These are phyloP conservation scores for Pythium oligandrum DNA, from an alignment of 352 stramenopile species.

Conservation along the genomic window DNA sequence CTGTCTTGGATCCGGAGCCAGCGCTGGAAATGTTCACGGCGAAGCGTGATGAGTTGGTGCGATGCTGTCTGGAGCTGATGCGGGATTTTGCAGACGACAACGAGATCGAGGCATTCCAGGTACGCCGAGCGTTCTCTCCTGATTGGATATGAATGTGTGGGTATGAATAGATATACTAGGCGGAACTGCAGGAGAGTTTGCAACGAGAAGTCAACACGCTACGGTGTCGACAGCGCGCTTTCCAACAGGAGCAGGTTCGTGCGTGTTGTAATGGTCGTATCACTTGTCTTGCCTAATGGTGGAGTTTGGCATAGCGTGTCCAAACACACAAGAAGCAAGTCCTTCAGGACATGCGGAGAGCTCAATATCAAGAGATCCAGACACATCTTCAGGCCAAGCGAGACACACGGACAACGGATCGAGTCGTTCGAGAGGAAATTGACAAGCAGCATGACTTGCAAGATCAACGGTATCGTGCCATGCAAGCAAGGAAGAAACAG, in stretches of 20 bases:
- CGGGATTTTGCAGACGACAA: slow-evolving; percentile 1
- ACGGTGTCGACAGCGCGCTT: slow-evolving; percentile 11
- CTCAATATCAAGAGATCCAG: slow-evolving; percentile 16
- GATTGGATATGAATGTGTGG: too few species aligned
- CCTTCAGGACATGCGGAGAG: slow-evolving; percentile 8
- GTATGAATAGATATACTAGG: not conserved
- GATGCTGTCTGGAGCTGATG: slow-evolving; percentile 16
- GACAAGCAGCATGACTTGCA: slow-evolving; percentile 10
- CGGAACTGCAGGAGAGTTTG: slow-evolving; percentile 8
- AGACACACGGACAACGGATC: slow-evolving; percentile 3
- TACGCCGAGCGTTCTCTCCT: not conserved
- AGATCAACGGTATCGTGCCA: slow-evolving; percentile 6
- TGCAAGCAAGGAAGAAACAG: slow-evolving; percentile 14
- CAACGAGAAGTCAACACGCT: slow-evolving; percentile 13
- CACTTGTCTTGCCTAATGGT: not conserved
- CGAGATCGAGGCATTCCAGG: slow-evolving; percentile 16
- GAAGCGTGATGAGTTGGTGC: slow-evolving; percentile 13
- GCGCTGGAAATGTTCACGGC: slow-evolving; percentile 27
- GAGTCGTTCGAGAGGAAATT: slow-evolving; percentile 7
- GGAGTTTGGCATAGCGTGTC: slow-evolving; percentile 2
- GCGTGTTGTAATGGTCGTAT: not conserved
- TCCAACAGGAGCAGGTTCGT: slow-evolving; percentile 13
- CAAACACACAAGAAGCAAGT: slow-evolving; percentile 7
- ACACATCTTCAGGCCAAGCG: slow-evolving; percentile 1
- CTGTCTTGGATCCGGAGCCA: slow-evolving; percentile 21